Percentiles rank a stretch among this genome's conserved stretches.
phyloP scores from a whole-genome alignment of 495 filamentous ascomycete species.

The Hypoxylon perforatum region DNA sequence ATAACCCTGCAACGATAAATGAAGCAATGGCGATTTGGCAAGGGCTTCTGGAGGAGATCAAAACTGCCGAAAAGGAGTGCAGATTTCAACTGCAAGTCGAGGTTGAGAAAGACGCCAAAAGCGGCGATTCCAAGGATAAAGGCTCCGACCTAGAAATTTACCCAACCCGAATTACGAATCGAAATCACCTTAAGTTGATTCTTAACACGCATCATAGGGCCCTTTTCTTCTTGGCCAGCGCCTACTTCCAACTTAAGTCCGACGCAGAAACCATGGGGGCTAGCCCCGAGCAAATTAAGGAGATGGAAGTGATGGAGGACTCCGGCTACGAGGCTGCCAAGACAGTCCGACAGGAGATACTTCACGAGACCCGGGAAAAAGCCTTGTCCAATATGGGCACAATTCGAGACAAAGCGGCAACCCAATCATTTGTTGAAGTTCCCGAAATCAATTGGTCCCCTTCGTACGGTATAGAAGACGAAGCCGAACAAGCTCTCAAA shows the following conservation, averaged over 20 bases:
- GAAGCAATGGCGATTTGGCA: constrained; percentile 77
- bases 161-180: constrained; percentile 52
- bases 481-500: constrained; percentile 45
- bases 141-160: constrained; percentile 38
- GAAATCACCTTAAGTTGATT: constrained; percentile 73
- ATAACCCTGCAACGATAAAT: constrained; percentile 57
- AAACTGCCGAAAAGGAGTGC: constrained; percentile 69
- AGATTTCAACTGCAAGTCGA: constrained; percentile 69
- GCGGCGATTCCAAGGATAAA: constrained; percentile 45
- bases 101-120: constrained; percentile 53
- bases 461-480: constrained; percentile 50
- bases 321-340: constrained; percentile 82
- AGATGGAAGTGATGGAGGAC: constrained; percentile 74
- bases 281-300: constrained; percentile 71
- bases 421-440: constrained; percentile 70
- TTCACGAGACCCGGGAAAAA: constrained; percentile 56
- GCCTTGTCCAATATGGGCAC: constrained; percentile 54
- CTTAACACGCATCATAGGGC: constrained; percentile 86
- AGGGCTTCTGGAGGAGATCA: constrained; percentile 65
- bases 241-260: constrained; percentile 82
- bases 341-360: constrained; percentile 77
- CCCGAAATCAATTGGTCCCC: constrained; percentile 57
- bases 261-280: constrained; percentile 69
- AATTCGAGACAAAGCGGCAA: constrained; percentile 55
- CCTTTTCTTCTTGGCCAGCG: constrained; percentile 85